Evolutionary conservation across 2,329 filamentous ascomycete species (phyloP), one percentile per base, ranked within the genome.

Genomic region (Fusarium incarnatum): DNA sequence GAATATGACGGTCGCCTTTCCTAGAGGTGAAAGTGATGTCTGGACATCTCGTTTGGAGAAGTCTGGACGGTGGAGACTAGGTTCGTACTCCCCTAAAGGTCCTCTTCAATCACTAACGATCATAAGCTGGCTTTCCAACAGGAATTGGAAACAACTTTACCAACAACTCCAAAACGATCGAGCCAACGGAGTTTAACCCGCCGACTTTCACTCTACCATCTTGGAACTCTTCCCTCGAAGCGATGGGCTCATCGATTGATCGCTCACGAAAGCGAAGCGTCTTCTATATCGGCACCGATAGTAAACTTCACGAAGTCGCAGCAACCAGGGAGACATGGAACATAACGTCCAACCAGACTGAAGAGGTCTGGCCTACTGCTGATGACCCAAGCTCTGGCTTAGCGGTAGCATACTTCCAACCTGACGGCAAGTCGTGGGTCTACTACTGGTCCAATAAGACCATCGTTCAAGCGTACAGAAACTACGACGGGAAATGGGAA

Each of bases 381-480:
- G 60, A 63, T 23, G 9, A 25, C 3, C 32, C 32, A 9, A 63
- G 34, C 6, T 63, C 58, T 11, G 27, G 58, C 3, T 4, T 63
- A 4, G 58, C 60, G 1, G 48, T 63, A 6, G 58, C 60, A 15
- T 63, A 60, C 18, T 42, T 34, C 4, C 41, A 63, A 16, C 45
- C 47, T 1, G 60, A 63, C 3, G 57, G 47, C 4, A 46, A 56
- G 12, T 27, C 18, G 2, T 63, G 60, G 60, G 8, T 63, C 1
- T 63, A 63, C 47, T 63, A 63, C 3, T 63, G 58, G 58, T 6
- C 60, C 15, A 63, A 63, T 16, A 15, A 56, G 32, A 63, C 60
- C 0, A 63, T 63, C 4, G 41, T 63, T 1, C 47, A 63, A 18
- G 49, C 60, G 1, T 63, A 56, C 16, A 63, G 53, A 11, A 41